Conservation (phyloP, 805 yeast species). For the Ogataea polymorpha region DNA sequence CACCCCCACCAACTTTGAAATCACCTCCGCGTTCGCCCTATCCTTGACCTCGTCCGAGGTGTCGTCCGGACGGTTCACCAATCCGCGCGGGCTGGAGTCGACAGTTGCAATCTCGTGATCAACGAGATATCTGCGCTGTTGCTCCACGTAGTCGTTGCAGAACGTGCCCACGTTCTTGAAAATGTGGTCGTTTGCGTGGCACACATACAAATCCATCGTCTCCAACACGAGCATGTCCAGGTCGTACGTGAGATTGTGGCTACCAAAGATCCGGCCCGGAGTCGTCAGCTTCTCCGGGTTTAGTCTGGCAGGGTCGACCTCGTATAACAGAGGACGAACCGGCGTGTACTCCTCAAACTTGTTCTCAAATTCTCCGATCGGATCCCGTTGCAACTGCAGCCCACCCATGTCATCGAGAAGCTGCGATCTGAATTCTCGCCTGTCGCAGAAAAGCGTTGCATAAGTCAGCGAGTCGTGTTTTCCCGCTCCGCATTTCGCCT, state of each 20-base stretch:
- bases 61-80: slow-evolving; percentile 4
- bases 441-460: slow-evolving; percentile 39
- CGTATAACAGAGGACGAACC: slow-evolving; percentile 26
- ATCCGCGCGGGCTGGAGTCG: not conserved
- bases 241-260: slow-evolving; percentile 12
- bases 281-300: slow-evolving; percentile 37
- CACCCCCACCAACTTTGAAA: not conserved
- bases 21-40: slow-evolving; percentile 1
- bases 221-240: slow-evolving; percentile 20
- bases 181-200: slow-evolving; percentile 10
- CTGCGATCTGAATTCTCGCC: slow-evolving; percentile 43
- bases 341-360: slow-evolving; percentile 1
- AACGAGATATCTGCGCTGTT: slow-evolving; percentile 10
- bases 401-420: slow-evolving; percentile 40
- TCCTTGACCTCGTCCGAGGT: slow-evolving; percentile 5
- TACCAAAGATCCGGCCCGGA: slow-evolving; percentile 12
- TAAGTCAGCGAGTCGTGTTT: slow-evolving; percentile 50
- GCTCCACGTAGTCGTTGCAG: slow-evolving; percentile 10
- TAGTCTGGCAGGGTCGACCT: slow-evolving; percentile 43
- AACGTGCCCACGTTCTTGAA: slow-evolving; percentile 1
- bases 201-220: slow-evolving; percentile 16
- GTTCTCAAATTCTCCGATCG: slow-evolving; percentile 33
- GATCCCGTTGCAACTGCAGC: slow-evolving; percentile 42
- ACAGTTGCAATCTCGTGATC: slow-evolving; percentile 2
- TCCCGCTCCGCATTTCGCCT: slow-evolving; percentile 43